Percentiles rank a stretch among this genome's conserved stretches.
These are phyloP conservation scores for Davidsoniella neocaledoniae DNA, from an alignment of 2,329 filamentous ascomycete genomes.

Conservation along the genomic window DNA sequence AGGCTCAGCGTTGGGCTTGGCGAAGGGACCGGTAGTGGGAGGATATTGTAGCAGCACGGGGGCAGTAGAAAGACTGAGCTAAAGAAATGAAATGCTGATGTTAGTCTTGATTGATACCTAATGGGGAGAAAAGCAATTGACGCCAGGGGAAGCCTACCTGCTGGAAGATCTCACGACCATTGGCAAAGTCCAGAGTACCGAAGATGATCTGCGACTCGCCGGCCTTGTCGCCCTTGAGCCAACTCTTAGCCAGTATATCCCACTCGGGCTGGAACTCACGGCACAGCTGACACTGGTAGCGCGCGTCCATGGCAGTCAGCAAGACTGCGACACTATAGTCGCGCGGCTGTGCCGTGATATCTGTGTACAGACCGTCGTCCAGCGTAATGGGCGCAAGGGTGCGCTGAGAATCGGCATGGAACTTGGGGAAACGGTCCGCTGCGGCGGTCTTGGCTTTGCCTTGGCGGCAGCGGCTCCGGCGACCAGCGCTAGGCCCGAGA, in stretches of 20 bases:
- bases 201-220: conserved; percentile 60
- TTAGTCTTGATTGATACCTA: background rate
- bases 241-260: conserved; percentile 72
- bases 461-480: conserved; percentile 43
- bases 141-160: conserved; percentile 39
- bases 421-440: conserved; percentile 52
- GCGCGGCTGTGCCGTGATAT: conserved; percentile 59
- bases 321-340: conserved; percentile 74
- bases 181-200: conserved; percentile 70
- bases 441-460: conserved; percentile 30
- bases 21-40: conserved; percentile 61
- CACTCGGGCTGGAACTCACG: conserved; percentile 88
- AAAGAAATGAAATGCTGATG: conserved; percentile 4
- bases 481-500: conserved; percentile 45
- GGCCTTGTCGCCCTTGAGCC: conserved; percentile 68
- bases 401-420: conserved; percentile 49
- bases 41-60: conserved; percentile 79
- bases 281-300: conserved; percentile 76
- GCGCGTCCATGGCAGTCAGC: conserved; percentile 67
- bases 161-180: conserved; percentile 74
- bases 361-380: conserved; percentile 55
- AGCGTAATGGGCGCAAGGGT: conserved; percentile 57
- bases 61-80: conserved; percentile 89
- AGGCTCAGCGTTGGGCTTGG: conserved; percentile 50
- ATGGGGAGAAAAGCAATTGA: background rate